Conservation (phyloP, 352 stramenopile species). For the Aphanomyces invadans region DNA sequence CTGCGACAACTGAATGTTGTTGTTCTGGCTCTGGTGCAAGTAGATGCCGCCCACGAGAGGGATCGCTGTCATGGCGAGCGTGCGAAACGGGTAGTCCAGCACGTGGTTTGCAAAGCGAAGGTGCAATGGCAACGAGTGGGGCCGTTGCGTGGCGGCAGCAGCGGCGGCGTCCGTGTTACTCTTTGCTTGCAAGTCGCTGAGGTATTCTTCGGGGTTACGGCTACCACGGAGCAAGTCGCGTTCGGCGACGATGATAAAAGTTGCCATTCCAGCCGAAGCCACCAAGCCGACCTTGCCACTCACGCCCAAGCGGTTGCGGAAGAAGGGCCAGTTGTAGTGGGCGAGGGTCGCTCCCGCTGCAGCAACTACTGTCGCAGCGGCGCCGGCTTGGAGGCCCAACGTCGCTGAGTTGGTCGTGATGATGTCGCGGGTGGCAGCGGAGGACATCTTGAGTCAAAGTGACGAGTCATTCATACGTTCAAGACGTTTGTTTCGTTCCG, state of each 20-base stretch:
- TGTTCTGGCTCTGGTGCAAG: slow-evolving; percentile 59
- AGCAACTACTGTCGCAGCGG: slow-evolving; percentile 29
- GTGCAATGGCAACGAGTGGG: slow-evolving; percentile 42
- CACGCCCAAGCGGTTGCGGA: slow-evolving; percentile 57
- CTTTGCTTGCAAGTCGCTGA: slow-evolving; percentile 35
- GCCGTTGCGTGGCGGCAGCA: slow-evolving; percentile 24
- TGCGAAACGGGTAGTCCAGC: slow-evolving; percentile 72
- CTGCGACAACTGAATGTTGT: slow-evolving; percentile 57
- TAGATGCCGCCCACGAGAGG: slow-evolving; percentile 69
- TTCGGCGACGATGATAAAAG: slow-evolving; percentile 63
- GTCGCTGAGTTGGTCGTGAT: slow-evolving; percentile 64
- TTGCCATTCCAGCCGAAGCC: slow-evolving; percentile 47
- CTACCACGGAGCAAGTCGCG: slow-evolving; percentile 49
- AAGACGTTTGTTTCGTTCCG: not conserved
- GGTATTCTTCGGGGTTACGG: slow-evolving; percentile 64
- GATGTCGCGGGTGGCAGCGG: slow-evolving; percentile 35
- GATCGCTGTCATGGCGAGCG: slow-evolving; percentile 41
- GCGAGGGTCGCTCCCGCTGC: slow-evolving; percentile 33
- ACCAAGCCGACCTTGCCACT: slow-evolving; percentile 72
- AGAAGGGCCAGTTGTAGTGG: slow-evolving; percentile 55
- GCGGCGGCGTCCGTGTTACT: slow-evolving; percentile 31
- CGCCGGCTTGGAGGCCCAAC: slow-evolving; percentile 44
- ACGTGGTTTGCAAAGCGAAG: slow-evolving; percentile 63
- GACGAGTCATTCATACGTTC: not conserved
- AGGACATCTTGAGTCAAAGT: not conserved